Base-by-base conservation (phyloP, 139 green algal species). In the Pleodorina starrii region DNA sequence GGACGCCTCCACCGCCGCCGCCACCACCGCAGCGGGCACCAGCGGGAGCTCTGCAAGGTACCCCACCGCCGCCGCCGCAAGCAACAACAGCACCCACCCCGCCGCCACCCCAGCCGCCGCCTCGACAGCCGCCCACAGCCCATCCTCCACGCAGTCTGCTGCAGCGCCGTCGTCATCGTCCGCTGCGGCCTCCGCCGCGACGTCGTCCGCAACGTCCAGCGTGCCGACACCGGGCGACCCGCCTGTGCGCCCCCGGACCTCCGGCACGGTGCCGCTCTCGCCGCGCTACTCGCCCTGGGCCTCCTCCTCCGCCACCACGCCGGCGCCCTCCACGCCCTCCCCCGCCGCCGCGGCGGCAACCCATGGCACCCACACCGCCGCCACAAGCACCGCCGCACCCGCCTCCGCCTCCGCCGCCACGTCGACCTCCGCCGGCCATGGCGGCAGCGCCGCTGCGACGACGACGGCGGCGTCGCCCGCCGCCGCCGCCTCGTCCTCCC, bases 171-270 rank as follows among this genome's bases (percentile, higher is more conserved):
- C 54, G 25, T 60, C 54, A 14, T 40, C 50, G 36, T 5, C 78
- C 6, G 6, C 57, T 0, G 54, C 78, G 35, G 27, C 57, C 5
- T 38, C 59, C 0, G 59, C 27, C 29, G 5, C 79, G 16, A 42
- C 79, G 76, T 54, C 29, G n/a, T 11, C 16, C 5, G n/a, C 50
- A 36, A 23, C 42, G 25, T 35, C 48, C 36, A 3, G 19, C 0
- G 79, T 86, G 60, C 81, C 81, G 32, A 29, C 77, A n/a, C 59
- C 81, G 7, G 19, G 9, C 23, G 81, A 87, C 32, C 60, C 21
- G 43, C 81, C 59, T 27, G 29, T 63, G 81, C 81, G 81, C 0
- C 59, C 81, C 38, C n/a, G 29, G 35, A 17, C 36, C 40, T 68
- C 76, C 36, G 19, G 36, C 7, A 57, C 42, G 44, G 25, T 29